phyloP scores from a whole-genome alignment of 2,329 filamentous ascomycete species.

The Phialemonium atrogriseum region DNA sequence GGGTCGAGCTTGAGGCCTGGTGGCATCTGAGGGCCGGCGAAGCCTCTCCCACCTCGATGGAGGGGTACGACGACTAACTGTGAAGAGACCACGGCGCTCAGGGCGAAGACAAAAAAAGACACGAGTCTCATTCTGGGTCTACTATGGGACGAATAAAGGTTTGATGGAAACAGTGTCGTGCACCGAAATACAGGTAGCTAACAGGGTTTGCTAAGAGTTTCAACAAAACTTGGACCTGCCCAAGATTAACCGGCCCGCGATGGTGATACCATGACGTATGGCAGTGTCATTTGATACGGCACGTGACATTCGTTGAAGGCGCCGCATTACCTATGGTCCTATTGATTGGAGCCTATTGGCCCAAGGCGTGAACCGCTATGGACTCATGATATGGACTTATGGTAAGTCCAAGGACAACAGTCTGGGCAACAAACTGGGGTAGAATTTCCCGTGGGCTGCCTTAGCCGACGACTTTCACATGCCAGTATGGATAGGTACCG shows the following conservation, averaged over 20 bases:
- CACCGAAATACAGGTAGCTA: too few species aligned
- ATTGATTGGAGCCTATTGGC: too few species aligned
- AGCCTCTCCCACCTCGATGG: conserved; percentile 6
- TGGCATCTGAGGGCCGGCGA: conserved; percentile 12
- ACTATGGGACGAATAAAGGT: neutral
- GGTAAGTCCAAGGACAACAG: too few species aligned
- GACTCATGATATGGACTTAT: too few species aligned
- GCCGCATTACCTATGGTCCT: too few species aligned
- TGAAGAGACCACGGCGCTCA: conserved; percentile 13
- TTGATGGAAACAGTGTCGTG: too few species aligned
- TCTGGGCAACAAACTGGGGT: too few species aligned
- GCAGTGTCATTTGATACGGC: neutral
- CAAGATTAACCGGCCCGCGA: neutral
- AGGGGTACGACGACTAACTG: conserved; percentile 14
- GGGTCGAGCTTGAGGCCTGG: conserved; percentile 13
- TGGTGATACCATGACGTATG: conserved; percentile 2
- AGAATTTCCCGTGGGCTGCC: too few species aligned
- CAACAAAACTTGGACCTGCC: neutral
- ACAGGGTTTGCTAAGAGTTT: neutral
- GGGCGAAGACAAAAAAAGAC: conserved; percentile 7
- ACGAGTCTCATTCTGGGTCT: conserved; percentile 9
- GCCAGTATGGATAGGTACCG: too few species aligned
- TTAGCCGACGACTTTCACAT: too few species aligned
- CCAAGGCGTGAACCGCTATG: too few species aligned
- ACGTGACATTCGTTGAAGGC: neutral